Percentiles rank a stretch among this genome's conserved stretches.
Evolutionary conservation across 805 yeast genomes (phyloP).

Genomic region (Cyberlindnera subsufficiens): DNA sequence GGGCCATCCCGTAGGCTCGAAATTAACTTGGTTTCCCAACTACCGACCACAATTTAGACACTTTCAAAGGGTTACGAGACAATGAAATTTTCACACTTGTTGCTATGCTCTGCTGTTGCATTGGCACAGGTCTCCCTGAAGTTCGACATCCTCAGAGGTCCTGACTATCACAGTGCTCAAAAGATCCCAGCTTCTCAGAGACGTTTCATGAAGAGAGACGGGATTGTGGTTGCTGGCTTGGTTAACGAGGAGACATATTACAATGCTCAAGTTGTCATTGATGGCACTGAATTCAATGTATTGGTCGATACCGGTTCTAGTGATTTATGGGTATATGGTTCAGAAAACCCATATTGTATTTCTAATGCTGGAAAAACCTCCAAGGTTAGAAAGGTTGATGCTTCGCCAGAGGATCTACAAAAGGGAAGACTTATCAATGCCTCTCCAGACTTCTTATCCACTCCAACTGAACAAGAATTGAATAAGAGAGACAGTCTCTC

Average conservation of each 20-base stretch:
- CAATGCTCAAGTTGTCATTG: constrained; percentile 11
- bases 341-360: constrained; percentile 24
- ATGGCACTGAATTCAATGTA: constrained; percentile 21
- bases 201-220: constrained; percentile 1
- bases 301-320: constrained; percentile 31
- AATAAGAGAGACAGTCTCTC: not conserved
- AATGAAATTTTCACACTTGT: too few species aligned
- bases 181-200: not conserved
- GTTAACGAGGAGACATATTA: constrained; percentile 5
- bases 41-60: too few species aligned
- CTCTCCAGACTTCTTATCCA: not conserved
- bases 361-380: not conserved
- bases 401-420: constrained; percentile 1
- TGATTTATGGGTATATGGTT: constrained; percentile 29
- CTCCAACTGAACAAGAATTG: not conserved
- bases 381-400: constrained; percentile 7
- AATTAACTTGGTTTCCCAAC: too few species aligned
- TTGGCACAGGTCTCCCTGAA: constrained; percentile 34
- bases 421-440: constrained; percentile 7
- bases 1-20: too few species aligned
- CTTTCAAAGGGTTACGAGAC: too few species aligned
- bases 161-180: not conserved
- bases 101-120: constrained; percentile 22
- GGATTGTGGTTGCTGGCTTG: constrained; percentile 1
- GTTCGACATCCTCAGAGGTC: constrained; percentile 4